Evolutionary conservation across 108 stramenopile species (phyloP), one percentile per base, ranked within the genome.

Genomic region (Cyclotella sp.): DNA sequence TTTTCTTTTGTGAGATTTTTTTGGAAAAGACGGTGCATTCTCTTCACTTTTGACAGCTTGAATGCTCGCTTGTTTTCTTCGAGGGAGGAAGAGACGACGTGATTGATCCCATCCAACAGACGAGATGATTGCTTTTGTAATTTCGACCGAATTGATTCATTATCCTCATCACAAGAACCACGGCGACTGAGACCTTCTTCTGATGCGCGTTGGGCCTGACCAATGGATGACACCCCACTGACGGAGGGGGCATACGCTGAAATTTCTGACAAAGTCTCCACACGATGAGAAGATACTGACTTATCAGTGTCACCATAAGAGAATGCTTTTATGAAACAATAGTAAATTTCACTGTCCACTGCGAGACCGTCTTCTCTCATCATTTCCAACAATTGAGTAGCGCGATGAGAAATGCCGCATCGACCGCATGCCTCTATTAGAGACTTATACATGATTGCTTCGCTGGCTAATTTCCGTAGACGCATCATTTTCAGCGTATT

Each of bases 351-450:
- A 42, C 80, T 78, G 61, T 94, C 90, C 0, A 88, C 55, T 42
- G 85, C 76, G 0, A 92, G 63, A 28, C 91, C 92, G 44, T 93
- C 90, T 49, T 86, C 76, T 40, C 86, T 89, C 92, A 94, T 93
- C 77, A 92, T 79, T 71, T 90, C 82, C 59, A 96, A 87, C 57
- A 96, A 77, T 63, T 87, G 77, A 14, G 84, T 69, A 40, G 93
- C 95, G 28, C 92, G 83, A 46, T 84, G 80, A 9, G 91, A 78
- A 66, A 91, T 87, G 0, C 91, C 91, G 71, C 95, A 96, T 30
- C 93, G 72, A 34, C 92, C 92, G 60, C 93, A 94, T 1, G 95
- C 92, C 40, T 92, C 92, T 82, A 96, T 96, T 41, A 96, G 72
- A 16, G 84, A 82, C 69, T 88, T 88, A 87, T 89, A 93, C 6